These are phyloP conservation scores for Aristolochia contorta DNA, from an alignment of 164 flowering plant genomes.

Conservation along the genomic window DNA sequence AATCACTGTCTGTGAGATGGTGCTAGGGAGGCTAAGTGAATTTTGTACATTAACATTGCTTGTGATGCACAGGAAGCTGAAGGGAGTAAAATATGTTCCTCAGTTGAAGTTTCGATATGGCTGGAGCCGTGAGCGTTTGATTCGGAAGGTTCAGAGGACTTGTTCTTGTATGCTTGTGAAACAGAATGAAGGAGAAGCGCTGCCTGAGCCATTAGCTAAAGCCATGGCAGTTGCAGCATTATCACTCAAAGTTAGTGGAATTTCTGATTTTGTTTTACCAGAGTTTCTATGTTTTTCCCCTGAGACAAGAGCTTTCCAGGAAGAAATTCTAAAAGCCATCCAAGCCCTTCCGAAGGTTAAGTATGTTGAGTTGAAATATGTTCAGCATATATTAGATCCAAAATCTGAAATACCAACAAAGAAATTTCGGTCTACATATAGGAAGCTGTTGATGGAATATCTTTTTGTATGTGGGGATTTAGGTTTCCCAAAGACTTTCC, in stretches of 20 bases:
- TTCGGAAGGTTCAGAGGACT: conserved; percentile 21
- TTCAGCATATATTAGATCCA: conserved; percentile 42
- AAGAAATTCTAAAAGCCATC: conserved; percentile 61
- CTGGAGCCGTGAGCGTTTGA: conserved; percentile 21
- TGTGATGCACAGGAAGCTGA: conserved; percentile 62
- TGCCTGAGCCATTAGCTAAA: conserved; percentile 47
- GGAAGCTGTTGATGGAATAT: conserved; percentile 43
- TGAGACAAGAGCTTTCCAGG: conserved; percentile 37
- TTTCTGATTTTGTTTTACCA: conserved; percentile 9
- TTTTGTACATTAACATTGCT: conserved; percentile 26
- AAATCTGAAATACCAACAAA: conserved; percentile 20
- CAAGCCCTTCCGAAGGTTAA: conserved; percentile 27
- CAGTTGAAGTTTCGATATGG: conserved; percentile 11
- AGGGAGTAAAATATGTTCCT: conserved; percentile 23
- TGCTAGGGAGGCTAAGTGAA: conserved; percentile 37
- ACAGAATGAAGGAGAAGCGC: conserved; percentile 30
- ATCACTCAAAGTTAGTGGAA: conserved; percentile 25
- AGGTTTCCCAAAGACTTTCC: conserved; percentile 42
- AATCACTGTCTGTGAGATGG: conserved; percentile 27
- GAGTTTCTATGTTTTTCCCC: conserved; percentile 40
- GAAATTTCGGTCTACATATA: conserved; percentile 27
- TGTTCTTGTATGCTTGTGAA: conserved; percentile 35
- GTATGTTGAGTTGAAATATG: conserved; percentile 22
- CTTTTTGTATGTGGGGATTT: conserved; percentile 68
- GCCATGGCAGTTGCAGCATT: conserved; percentile 57